Evolutionary conservation across 2,329 filamentous ascomycete species (phyloP).

Genomic region (Apiospora phragmitis): DNA sequence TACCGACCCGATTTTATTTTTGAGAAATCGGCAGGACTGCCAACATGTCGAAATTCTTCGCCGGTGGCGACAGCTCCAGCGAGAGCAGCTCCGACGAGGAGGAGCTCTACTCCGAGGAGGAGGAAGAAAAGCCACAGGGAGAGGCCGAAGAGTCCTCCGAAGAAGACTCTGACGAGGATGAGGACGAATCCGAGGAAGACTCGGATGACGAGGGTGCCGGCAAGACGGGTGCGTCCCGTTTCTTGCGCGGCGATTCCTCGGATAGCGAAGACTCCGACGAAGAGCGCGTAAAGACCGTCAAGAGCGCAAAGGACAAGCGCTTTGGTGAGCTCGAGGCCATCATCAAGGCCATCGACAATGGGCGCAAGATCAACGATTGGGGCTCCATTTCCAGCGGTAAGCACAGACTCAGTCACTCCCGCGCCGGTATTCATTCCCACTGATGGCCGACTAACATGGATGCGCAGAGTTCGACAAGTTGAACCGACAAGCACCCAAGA

Average conservation of each 20-base stretch:
- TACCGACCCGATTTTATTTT: constrained; percentile 8
- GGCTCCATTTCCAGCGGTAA: constrained; percentile 84
- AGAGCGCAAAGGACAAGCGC: constrained; percentile 98
- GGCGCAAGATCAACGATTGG: constrained; percentile 97
- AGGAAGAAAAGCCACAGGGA: constrained; percentile 53
- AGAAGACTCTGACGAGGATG: constrained; percentile 53
- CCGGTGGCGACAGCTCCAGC: constrained; percentile 87
- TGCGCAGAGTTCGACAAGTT: constrained; percentile 86
- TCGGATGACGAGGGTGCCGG: constrained; percentile 65
- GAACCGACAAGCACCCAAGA: constrained; percentile 81
- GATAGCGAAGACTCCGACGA: constrained; percentile 87
- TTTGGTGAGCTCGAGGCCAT: constrained; percentile 90
- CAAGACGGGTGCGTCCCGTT: constrained; percentile 73
- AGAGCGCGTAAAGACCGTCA: constrained; percentile 82
- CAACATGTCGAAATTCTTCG: constrained; percentile 96
- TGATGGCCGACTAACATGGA: constrained; percentile 10
- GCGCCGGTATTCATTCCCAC: neutral
- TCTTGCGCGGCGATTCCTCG: constrained; percentile 75
- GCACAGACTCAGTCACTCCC: constrained; percentile 29
- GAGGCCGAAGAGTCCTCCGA: constrained; percentile 55
- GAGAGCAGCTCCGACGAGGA: constrained; percentile 97
- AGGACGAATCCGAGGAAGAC: constrained; percentile 49
- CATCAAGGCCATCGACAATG: constrained; percentile 92
- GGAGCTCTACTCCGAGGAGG: constrained; percentile 83
- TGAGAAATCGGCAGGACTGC: constrained; percentile 1